Percentiles rank a stretch among this genome's conserved stretches.
These are phyloP conservation scores for Ilex asprella DNA, from an alignment of 257 asterid species.

Conservation along the genomic window DNA sequence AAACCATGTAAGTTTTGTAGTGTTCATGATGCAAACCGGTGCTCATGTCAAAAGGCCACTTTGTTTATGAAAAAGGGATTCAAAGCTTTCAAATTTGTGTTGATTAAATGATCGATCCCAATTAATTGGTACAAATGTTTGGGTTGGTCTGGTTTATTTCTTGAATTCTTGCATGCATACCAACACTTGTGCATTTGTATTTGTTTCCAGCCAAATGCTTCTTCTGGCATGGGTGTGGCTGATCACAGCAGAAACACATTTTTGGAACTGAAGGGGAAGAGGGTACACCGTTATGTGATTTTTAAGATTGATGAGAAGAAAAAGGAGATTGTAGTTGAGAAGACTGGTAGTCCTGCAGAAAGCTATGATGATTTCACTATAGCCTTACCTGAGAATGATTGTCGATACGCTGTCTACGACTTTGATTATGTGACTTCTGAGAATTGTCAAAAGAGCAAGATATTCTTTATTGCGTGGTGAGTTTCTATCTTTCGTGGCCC, in stretches of 20 bases:
- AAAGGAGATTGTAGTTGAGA: neutral
- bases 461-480: neutral
- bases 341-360: neutral
- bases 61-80: too few species aligned
- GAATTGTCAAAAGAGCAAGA: neutral
- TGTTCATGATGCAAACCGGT: too few species aligned
- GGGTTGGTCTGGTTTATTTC: too few species aligned
- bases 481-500: neutral
- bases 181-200: too few species aligned
- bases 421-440: neutral
- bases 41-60: too few species aligned
- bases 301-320: constrained; percentile 1
- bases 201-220: constrained; percentile 1
- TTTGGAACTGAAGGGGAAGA: neutral
- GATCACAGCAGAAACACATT: neutral
- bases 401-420: neutral
- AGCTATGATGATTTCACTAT: neutral
- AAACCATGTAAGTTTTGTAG: too few species aligned
- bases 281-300: neutral
- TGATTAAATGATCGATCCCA: too few species aligned
- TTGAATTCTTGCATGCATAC: too few species aligned
- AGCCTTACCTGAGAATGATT: neutral
- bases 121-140: too few species aligned
- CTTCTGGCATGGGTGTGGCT: neutral
- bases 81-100: too few species aligned